Evolutionary conservation across 2,329 filamentous ascomycete species (phyloP), one percentile per base, ranked within the genome.

Genomic region (Fusarium haematococcum): DNA sequence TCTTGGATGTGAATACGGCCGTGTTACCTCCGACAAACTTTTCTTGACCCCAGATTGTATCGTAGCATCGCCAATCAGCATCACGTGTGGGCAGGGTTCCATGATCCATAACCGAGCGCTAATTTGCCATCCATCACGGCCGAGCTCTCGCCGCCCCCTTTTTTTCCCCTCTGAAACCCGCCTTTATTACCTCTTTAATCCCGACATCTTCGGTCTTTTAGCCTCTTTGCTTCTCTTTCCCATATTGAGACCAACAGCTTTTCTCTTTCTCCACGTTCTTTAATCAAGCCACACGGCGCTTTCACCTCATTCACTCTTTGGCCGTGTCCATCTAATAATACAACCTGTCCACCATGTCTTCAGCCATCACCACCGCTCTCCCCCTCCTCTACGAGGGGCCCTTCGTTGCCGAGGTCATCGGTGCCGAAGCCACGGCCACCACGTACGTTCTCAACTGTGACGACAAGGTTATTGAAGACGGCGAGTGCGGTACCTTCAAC

Each of bases 401-500:
- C 23, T 27, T 63, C 7, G 64, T 63, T 6, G 64, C 61, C 30
- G 41, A 67, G 30, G 67, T 73, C 39, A 27, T 72, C 9, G 54
- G 41, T 13, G 45, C 45, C 10, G 45, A 50, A 30, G 45, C 45
- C 45, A 50, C 45, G 25, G 45, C 45, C 10, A 50, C 45, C 45
- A 50, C 45, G 10, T 50, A 50, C 25, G 45, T 50, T 30, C 45
- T 50, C 25, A 50, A 50, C 45, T 50, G 45, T 50, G 16, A 14
- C 25, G 25, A 27, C 30, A 10, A 50, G 18, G 11, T 14, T 5
- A n/a, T 23, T 30, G 45, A 50, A n/a, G 67, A 45, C 11, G 64
- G 48, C 25, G 30, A 52, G 8, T 73, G 70, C 48, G 65, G 62
- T n/a, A 59, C 54, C 25, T 66, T 54, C 39, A 65, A 73, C 60